A percentile compares a stretch with the other conserved stretches of the same genome.
These are phyloP conservation scores for Gynochthodes officinalis DNA, from an alignment of 257 asterid species.

Conservation along the genomic window DNA sequence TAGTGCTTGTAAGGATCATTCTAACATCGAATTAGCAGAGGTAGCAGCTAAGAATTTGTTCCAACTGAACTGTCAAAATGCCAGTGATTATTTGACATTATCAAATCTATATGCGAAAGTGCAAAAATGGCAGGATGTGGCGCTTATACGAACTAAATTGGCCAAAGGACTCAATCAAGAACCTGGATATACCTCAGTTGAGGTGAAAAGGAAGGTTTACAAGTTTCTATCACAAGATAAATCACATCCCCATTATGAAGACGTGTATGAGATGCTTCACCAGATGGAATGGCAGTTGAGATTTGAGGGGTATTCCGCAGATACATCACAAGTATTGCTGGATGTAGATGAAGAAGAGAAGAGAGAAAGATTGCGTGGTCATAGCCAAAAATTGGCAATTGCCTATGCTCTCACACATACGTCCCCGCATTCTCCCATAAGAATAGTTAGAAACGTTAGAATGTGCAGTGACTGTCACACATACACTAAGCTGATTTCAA, in stretches of 20 bases:
- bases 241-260: conserved; percentile 37
- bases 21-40: conserved; percentile 48
- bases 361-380: conserved; percentile 48
- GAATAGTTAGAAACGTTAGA: conserved; percentile 69
- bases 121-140: conserved; percentile 52
- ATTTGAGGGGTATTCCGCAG: conserved; percentile 75
- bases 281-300: conserved; percentile 92
- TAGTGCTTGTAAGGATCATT: conserved; percentile 57
- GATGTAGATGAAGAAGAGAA: conserved; percentile 83
- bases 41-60: conserved; percentile 44
- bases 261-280: conserved; percentile 66
- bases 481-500: conserved; percentile 60
- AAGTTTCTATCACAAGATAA: conserved; percentile 61
- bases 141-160: conserved; percentile 41
- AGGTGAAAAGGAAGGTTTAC: conserved; percentile 45
- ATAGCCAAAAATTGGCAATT: conserved; percentile 78
- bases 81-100: conserved; percentile 61
- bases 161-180: conserved; percentile 37
- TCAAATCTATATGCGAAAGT: conserved; percentile 62
- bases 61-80: conserved; percentile 35
- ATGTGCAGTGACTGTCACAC: conserved; percentile 91
- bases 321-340: conserved; percentile 49
- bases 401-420: conserved; percentile 65
- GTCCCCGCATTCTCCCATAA: conserved; percentile 39
- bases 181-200: conserved; percentile 59